Percentiles rank a stretch among this genome's conserved stretches.
Conservation (phyloP, 371 early-diverging fungal genomes). For the Chytridiales sp. region DNA sequence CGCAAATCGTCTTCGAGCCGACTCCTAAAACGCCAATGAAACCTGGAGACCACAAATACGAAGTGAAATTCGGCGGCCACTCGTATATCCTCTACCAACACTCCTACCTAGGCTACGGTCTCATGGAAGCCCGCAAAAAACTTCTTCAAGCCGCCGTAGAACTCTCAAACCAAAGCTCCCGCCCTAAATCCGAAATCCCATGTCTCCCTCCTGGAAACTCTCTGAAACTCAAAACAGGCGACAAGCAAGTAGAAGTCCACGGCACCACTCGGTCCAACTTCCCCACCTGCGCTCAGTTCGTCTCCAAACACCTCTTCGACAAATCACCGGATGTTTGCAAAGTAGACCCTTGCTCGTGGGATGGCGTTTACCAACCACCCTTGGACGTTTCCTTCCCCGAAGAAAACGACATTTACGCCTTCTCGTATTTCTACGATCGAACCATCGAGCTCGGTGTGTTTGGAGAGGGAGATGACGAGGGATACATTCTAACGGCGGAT, state of each 20-base stretch:
- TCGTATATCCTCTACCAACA: conserved; percentile 86
- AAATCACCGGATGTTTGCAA: conserved; percentile 39
- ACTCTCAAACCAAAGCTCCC: conserved; percentile 36
- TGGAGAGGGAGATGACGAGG: conserved; percentile 19
- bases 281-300: conserved; percentile 34
- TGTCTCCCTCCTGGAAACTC: conserved; percentile 17
- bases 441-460: conserved; percentile 40
- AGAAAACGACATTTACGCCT: conserved; percentile 82
- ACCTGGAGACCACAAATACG: conserved; percentile 64
- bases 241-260: conserved; percentile 3
- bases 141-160: conserved; percentile 47
- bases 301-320: conserved; percentile 34
- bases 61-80: conserved; percentile 67
- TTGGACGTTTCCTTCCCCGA: conserved; percentile 65
- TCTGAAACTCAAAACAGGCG: conserved; percentile 4
- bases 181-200: neutral
- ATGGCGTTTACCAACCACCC: conserved; percentile 89
- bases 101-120: conserved; percentile 88
- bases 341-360: conserved; percentile 74
- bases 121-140: conserved; percentile 80
- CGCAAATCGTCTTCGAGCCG: conserved; percentile 96
- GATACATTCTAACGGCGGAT: conserved; percentile 28
- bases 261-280: conserved; percentile 37
- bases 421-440: conserved; percentile 94
- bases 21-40: conserved; percentile 28